A percentile compares a stretch with the other conserved stretches of the same genome.
Evolutionary conservation across 2,329 filamentous ascomycete species (phyloP).

Genomic region (Pezicula radicicola): DNA sequence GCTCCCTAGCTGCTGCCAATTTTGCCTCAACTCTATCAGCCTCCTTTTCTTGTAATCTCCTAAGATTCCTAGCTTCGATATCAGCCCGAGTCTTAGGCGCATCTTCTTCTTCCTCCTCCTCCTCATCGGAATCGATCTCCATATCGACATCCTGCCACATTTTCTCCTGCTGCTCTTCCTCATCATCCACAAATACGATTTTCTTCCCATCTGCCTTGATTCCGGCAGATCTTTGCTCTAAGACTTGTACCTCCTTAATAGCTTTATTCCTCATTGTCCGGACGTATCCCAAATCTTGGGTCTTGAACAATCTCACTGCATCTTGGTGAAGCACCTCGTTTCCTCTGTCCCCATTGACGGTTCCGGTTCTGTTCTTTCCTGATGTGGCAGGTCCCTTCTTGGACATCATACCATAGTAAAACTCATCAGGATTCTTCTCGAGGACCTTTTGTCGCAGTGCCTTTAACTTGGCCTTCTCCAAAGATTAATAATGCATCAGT

Average conservation of each 20-base stretch:
- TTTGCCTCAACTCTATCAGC: conserved; percentile 45
- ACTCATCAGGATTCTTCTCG: conserved; percentile 70
- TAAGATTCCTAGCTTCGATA: conserved; percentile 26
- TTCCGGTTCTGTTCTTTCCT: conserved; percentile 52
- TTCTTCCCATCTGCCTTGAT: conserved; percentile 29
- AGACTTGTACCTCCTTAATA: conserved; percentile 50
- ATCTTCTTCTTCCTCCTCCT: conserved; percentile 8
- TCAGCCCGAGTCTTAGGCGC: conserved; percentile 9
- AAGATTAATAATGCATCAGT: too few relatives aligned
- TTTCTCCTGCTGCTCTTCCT: conserved; percentile 20
- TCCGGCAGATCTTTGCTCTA: conserved; percentile 51
- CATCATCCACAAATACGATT: conserved; percentile 31
- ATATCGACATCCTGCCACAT: conserved; percentile 20
- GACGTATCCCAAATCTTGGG: conserved; percentile 65
- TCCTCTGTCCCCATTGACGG: conserved; percentile 54
- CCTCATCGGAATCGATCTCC: conserved; percentile 23
- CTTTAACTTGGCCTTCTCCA: conserved; percentile 51
- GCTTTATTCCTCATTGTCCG: conserved; percentile 59
- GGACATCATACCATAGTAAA: conserved; percentile 69
- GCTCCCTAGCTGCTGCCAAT: conserved; percentile 48
- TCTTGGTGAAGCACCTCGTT: conserved; percentile 54
- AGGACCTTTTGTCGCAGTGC: conserved; percentile 58
- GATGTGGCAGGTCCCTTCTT: conserved; percentile 52
- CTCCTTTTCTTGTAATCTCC: conserved; percentile 41
- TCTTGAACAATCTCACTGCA: conserved; percentile 62